Conservation (phyloP, 257 asterid species). For the Ophiorrhiza pumila region DNA sequence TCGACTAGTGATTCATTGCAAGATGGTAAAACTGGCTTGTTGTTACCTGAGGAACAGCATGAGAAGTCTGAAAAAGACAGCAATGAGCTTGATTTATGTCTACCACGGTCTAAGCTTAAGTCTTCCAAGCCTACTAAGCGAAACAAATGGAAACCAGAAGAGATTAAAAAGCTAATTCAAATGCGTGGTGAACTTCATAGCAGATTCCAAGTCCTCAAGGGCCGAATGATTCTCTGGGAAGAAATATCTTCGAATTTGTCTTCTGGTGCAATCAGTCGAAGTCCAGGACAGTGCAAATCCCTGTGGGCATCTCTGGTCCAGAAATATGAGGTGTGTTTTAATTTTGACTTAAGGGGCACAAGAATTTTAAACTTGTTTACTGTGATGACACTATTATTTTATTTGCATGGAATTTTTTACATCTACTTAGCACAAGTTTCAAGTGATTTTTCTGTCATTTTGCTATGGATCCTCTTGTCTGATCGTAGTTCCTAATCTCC, state of each 20-base stretch:
- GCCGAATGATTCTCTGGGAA: slow-evolving; percentile 98
- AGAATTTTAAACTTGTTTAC: neutral
- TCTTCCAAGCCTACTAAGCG: slow-evolving; percentile 51
- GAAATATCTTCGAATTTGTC: slow-evolving; percentile 75
- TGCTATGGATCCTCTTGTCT: neutral
- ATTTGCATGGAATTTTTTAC: neutral
- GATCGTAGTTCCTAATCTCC: neutral
- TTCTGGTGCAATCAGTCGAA: slow-evolving; percentile 61
- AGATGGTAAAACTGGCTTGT: slow-evolving; percentile 28
- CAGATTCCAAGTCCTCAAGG: slow-evolving; percentile 84
- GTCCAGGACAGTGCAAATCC: slow-evolving; percentile 93
- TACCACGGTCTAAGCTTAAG: slow-evolving; percentile 38
- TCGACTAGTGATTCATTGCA: slow-evolving; percentile 19
- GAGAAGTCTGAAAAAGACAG: slow-evolving; percentile 35
- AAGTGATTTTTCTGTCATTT: neutral
- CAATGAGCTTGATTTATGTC: slow-evolving; percentile 36
- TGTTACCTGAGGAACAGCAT: slow-evolving; percentile 32
- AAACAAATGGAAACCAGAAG: slow-evolving; percentile 94
- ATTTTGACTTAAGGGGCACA: neutral
- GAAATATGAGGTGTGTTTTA: slow-evolving; percentile 75
- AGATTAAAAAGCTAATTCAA: slow-evolving; percentile 65
- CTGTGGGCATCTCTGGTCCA: slow-evolving; percentile 94
- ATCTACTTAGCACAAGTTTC: neutral
- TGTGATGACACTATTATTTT: neutral
- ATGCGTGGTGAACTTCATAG: slow-evolving; percentile 80